Evolutionary conservation across 2,329 filamentous ascomycete species (phyloP).

Genomic region (Verruconis gallopava): DNA sequence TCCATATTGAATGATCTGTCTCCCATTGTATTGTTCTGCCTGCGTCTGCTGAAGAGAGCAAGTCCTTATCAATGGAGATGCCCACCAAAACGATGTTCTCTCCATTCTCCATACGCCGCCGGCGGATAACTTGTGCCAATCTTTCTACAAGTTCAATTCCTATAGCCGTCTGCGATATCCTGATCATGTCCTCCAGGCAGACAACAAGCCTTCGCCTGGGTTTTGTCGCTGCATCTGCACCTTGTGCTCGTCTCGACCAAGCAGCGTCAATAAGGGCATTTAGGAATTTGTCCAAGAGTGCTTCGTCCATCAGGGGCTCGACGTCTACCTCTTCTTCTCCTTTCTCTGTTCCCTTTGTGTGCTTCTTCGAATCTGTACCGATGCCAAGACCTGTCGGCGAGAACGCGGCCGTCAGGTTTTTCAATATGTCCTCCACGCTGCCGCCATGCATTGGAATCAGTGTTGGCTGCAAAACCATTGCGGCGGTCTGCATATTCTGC

Average conservation of each 20-base stretch:
- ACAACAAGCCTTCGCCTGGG: conserved; percentile 48
- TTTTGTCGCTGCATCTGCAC: conserved; percentile 15
- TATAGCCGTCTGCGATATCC: conserved; percentile 56
- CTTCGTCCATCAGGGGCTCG: not conserved
- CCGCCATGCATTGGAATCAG: not conserved
- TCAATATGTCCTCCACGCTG: not conserved
- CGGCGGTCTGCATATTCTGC: not conserved
- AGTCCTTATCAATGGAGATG: conserved; percentile 50
- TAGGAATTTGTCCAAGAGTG: not conserved
- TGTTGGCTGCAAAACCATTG: not conserved
- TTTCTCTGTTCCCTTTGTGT: not conserved
- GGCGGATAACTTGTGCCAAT: conserved; percentile 58
- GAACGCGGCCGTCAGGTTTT: not conserved
- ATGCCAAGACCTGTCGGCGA: too few species aligned
- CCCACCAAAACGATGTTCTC: conserved; percentile 66
- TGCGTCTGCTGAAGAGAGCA: conserved; percentile 14
- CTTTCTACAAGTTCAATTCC: conserved; percentile 57
- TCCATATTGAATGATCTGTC: conserved; percentile 33
- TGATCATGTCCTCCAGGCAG: conserved; percentile 69
- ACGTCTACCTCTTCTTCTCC: not conserved
- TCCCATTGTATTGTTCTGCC: conserved; percentile 28
- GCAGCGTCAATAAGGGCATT: conserved; percentile 6
- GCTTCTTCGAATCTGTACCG: not conserved
- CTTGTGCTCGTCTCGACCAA: conserved; percentile 8
- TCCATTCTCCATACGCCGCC: conserved; percentile 53